phyloP scores from a whole-genome alignment of 805 yeast species.

The Starmerella cellae region DNA sequence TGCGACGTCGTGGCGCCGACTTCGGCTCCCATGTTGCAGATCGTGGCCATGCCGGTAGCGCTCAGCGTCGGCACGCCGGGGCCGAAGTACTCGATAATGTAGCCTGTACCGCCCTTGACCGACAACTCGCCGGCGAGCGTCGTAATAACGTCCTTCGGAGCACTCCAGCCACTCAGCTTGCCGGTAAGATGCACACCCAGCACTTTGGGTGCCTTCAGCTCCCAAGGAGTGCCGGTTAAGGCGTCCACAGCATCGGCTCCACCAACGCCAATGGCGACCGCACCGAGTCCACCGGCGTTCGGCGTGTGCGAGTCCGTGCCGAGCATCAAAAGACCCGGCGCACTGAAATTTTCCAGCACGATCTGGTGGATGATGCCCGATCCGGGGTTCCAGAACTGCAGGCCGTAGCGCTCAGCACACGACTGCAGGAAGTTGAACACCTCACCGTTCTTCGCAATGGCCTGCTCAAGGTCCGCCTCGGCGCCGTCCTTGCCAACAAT shows the following conservation, averaged over 20 bases:
- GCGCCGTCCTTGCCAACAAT: slow-evolving; percentile 96
- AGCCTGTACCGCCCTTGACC: slow-evolving; percentile 97
- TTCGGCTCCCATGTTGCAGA: slow-evolving; percentile 99
- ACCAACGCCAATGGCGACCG: slow-evolving; percentile 97
- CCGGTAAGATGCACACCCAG: slow-evolving; percentile 93
- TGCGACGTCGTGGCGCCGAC: slow-evolving; percentile 97
- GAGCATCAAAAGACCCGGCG: slow-evolving; percentile 92
- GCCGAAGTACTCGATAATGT: slow-evolving; percentile 92
- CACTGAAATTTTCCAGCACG: slow-evolving; percentile 89
- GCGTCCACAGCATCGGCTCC: slow-evolving; percentile 99
- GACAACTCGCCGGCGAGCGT: slow-evolving; percentile 83
- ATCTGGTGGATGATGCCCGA: slow-evolving; percentile 98
- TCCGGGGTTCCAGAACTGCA: slow-evolving; percentile 99
- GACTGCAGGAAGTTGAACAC: slow-evolving; percentile 88
- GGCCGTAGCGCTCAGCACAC: slow-evolving; percentile 89
- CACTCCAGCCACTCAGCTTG: slow-evolving; percentile 77
- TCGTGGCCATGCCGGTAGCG: slow-evolving; percentile 99
- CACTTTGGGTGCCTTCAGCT: slow-evolving; percentile 90
- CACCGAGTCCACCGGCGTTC: slow-evolving; percentile 97
- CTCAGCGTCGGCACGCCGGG: slow-evolving; percentile 79
- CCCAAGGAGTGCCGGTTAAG: slow-evolving; percentile 96
- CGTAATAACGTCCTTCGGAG: slow-evolving; percentile 94
- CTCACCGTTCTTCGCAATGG: slow-evolving; percentile 79
- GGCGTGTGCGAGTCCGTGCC: slow-evolving; percentile 99
- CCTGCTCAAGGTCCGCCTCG: slow-evolving; percentile 61